Conservation (phyloP, 345 rosid genomes). For the Bruguiera parviflora region DNA sequence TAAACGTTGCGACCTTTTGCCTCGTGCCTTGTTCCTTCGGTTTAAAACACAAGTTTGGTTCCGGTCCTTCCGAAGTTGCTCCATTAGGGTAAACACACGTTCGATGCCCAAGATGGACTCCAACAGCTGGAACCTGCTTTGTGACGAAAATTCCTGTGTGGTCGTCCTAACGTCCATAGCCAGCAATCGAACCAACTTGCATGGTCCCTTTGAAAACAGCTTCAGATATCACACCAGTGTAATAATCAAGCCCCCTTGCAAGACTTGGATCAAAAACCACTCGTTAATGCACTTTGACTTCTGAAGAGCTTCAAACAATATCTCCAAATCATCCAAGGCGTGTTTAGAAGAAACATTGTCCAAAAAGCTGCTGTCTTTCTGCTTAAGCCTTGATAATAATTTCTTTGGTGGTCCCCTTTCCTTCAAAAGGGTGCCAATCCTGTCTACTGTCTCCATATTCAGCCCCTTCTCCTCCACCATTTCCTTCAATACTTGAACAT, state of each 20-base stretch:
- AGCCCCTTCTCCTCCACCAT: constrained; percentile 95
- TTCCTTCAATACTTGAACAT: constrained; percentile 92
- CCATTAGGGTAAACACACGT: constrained; percentile 82
- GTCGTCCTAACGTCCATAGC: constrained; percentile 93
- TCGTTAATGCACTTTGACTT: constrained; percentile 64
- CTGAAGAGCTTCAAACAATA: constrained; percentile 80
- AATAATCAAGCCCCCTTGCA: constrained; percentile 98
- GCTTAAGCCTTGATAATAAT: constrained; percentile 55
- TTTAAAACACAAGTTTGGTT: constrained; percentile 38
- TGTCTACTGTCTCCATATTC: constrained; percentile 62
- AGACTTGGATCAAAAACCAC: constrained; percentile 93
- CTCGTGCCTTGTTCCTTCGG: too few relatives aligned
- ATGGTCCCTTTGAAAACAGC: constrained; percentile 55
- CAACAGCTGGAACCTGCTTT: constrained; percentile 89
- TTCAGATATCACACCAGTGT: constrained; percentile 91
- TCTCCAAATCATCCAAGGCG: constrained; percentile 70
- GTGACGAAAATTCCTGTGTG: constrained; percentile 85
- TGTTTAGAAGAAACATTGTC: constrained; percentile 50
- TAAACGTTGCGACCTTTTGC: constrained; percentile 8
- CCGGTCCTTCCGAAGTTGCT: constrained; percentile 56
- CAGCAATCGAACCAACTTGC: constrained; percentile 95
- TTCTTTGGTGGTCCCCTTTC: constrained; percentile 72
- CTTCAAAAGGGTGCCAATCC: constrained; percentile 69
- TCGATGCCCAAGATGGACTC: constrained; percentile 90
- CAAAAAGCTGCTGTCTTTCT: constrained; percentile 54